These are phyloP conservation scores for Linnemannia elongata DNA, from an alignment of 192 early-diverging fungal species.

Conservation along the genomic window DNA sequence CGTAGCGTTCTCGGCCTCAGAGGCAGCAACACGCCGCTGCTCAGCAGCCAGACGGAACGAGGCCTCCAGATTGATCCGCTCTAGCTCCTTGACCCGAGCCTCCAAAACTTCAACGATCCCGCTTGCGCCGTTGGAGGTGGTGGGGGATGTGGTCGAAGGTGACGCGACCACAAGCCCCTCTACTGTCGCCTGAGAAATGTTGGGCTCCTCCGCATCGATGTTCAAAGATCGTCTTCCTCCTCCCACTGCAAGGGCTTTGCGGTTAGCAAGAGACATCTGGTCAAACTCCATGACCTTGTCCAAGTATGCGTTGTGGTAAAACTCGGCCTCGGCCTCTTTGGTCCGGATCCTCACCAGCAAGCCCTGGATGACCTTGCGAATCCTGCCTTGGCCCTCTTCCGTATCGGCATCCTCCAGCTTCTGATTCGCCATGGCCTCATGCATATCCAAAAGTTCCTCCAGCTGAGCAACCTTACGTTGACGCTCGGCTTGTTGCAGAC, in stretches of 20 bases:
- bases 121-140: neutral
- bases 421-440: slow-evolving; percentile 7
- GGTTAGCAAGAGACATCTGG: slow-evolving; percentile 3
- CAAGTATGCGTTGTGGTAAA: slow-evolving; percentile 35
- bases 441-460: slow-evolving; percentile 28
- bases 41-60: slow-evolving; percentile 25
- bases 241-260: neutral
- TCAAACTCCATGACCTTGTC: slow-evolving; percentile 33
- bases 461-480: slow-evolving; percentile 24
- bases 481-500: slow-evolving; percentile 23
- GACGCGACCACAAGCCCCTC: slow-evolving; percentile 8
- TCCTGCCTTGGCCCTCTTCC: slow-evolving; percentile 23
- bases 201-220: neutral
- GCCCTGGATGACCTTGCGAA: slow-evolving; percentile 33
- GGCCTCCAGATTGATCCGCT: slow-evolving; percentile 15
- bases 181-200: slow-evolving; percentile 1
- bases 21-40: slow-evolving; percentile 17
- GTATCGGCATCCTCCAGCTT: slow-evolving; percentile 17
- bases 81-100: slow-evolving; percentile 22
- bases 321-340: slow-evolving; percentile 34
- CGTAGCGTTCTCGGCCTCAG: slow-evolving; percentile 25
- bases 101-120: slow-evolving; percentile 14
- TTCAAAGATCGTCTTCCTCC: neutral
- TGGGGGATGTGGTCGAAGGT: neutral
- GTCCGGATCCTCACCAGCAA: slow-evolving; percentile 28